phyloP scores from a whole-genome alignment of 192 early-diverging fungal genomes.

The Endogone sp. region DNA sequence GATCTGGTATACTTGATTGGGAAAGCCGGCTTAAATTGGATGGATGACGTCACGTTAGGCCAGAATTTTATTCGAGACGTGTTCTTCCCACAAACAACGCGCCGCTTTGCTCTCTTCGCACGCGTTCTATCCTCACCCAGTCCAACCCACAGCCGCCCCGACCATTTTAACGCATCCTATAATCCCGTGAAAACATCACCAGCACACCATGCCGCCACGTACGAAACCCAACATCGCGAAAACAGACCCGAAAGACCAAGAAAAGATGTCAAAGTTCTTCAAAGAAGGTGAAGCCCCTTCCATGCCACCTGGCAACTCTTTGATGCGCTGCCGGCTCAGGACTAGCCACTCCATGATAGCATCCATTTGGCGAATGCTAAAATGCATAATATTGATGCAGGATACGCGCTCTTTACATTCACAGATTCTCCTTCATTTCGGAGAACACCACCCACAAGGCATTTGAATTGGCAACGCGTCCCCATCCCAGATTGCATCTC shows the following conservation, averaged over 20 bases:
- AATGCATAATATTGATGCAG: neutral
- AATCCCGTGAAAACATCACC: neutral
- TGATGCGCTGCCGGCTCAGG: neutral
- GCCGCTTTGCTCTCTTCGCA: neutral
- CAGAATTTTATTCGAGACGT: too few relatives aligned
- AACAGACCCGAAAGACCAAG: conserved; percentile 18
- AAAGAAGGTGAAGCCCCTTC: conserved; percentile 20
- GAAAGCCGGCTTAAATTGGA: too few relatives aligned
- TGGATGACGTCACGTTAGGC: too few relatives aligned
- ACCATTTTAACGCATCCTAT: neutral
- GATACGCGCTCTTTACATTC: conserved; percentile 5
- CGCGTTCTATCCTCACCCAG: neutral
- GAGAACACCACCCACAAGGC: conserved; percentile 8
- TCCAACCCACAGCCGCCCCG: neutral
- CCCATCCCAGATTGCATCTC: conserved; percentile 14
- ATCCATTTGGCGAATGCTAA: neutral
- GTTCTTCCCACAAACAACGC: neutral
- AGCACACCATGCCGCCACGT: neutral
- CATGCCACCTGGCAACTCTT: neutral
- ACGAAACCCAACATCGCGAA: neutral
- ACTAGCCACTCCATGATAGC: neutral
- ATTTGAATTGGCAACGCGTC: conserved; percentile 14
- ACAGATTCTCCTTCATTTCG: conserved; percentile 3
- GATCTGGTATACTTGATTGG: too few relatives aligned
- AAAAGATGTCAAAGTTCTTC: conserved; percentile 20